Conservation (phyloP, 805 yeast genomes). For the Nakazawaea anatomiae region DNA sequence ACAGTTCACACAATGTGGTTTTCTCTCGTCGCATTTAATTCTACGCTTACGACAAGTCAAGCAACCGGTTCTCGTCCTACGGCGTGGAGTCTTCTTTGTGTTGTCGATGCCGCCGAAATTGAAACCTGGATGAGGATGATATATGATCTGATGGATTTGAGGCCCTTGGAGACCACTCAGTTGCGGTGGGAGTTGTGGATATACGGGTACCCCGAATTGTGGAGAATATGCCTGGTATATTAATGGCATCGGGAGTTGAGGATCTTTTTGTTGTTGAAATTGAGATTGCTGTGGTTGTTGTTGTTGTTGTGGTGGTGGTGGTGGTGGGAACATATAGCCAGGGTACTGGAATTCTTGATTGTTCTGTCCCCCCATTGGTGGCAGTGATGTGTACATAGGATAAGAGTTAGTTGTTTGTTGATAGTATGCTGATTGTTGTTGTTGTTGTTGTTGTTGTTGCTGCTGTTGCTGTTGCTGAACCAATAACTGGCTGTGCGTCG, state of each 20-base stretch:
- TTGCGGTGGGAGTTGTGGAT: not conserved
- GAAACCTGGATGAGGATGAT: slow-evolving; percentile 3
- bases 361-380: not conserved
- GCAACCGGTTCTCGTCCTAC: slow-evolving; percentile 72
- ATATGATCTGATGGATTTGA: not conserved
- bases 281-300: no score
- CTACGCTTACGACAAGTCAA: slow-evolving; percentile 66
- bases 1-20: slow-evolving; percentile 65
- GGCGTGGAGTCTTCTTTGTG: slow-evolving; percentile 41
- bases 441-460: not conserved
- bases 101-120: slow-evolving; percentile 12
- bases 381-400: slow-evolving; percentile 3
- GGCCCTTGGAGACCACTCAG: not conserved
- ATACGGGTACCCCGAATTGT: not conserved
- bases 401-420: not conserved
- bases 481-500: not conserved
- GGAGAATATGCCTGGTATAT: slow-evolving; percentile 2
- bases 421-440: not conserved
- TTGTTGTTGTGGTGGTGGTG: not conserved
- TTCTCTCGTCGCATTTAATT: slow-evolving; percentile 71
- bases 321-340: slow-evolving; percentile 1
- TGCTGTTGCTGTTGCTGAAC: not conserved
- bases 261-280: not conserved
- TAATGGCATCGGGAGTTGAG: not conserved
- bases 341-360: slow-evolving; percentile 1